Percentiles rank a stretch among this genome's conserved stretches.
Evolutionary conservation across 192 early-diverging fungal species (phyloP).

Genomic region (Phycomyces nitens): DNA sequence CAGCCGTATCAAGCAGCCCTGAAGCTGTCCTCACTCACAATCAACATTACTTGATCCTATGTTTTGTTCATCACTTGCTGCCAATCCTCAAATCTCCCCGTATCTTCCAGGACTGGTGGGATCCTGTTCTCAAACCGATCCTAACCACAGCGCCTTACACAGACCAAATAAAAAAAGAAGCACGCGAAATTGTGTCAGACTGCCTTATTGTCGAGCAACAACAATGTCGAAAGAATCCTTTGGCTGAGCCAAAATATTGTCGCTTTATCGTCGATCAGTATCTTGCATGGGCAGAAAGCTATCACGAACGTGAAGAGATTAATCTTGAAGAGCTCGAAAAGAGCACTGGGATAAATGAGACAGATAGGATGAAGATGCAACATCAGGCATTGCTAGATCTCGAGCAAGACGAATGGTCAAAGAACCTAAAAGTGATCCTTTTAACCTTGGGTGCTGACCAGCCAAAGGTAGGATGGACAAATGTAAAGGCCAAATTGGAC

Average conservation of each 20-base stretch:
- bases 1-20: constrained; percentile 19
- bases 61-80: constrained; percentile 17
- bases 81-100: constrained; percentile 20
- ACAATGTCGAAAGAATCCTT: not conserved
- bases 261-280: constrained; percentile 25
- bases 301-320: constrained; percentile 12
- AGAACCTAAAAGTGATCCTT: constrained; percentile 27
- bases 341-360: not conserved
- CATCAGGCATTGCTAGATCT: constrained; percentile 26
- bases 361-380: constrained; percentile 1
- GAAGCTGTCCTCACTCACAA: constrained; percentile 12
- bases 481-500: not conserved
- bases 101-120: constrained; percentile 33
- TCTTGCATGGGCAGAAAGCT: constrained; percentile 15
- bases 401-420: constrained; percentile 37
- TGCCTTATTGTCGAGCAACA: constrained; percentile 25
- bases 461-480: constrained; percentile 25
- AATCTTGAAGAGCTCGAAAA: not conserved
- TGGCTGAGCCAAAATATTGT: constrained; percentile 3
- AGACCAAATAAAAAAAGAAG: constrained; percentile 25
- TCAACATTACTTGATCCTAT: constrained; percentile 27
- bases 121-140: constrained; percentile 19
- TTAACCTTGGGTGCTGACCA: constrained; percentile 24
- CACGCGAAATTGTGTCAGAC: constrained; percentile 24
- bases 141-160: constrained; percentile 25